Base-by-base conservation (phyloP, 768 basidiomycete genomes). In the Termitomyces sp. region DNA sequence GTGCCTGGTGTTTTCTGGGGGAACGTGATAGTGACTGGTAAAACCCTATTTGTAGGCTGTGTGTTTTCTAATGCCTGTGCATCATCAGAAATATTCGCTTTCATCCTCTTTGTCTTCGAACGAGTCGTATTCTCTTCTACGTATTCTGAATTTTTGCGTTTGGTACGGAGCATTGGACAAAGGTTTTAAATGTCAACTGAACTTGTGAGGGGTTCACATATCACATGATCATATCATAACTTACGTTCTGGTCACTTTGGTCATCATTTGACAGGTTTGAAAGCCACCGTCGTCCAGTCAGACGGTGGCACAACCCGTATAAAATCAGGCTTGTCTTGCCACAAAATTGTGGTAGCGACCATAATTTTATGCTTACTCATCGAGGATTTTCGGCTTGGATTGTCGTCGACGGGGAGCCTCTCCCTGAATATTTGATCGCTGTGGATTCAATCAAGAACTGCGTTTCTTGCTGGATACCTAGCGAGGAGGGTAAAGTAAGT, bases 371-470 rank as follows among this genome's bases (percentile, higher is more conserved):
- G 80, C 76, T 85, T 58, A 76, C 76, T 0, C 79, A 81, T 68
- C 78, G 80, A 18, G 82, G 78, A 6, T 88, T 88, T 69, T 85
- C 85, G 15, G 86, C 87, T 24, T 90, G 88, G 84, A 83, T 90
- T 53, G 73, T 75, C 36, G 79, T 76, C 41, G 78, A 82, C 33
- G 81, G 78, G 5, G 62, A 74, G 55, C 65, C 69, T 12, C 64
- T 88, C 12, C 76, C 73, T 5, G 86, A 88, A 67, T 82, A 85
- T 67, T 69, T 85, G n/a, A 73, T 79, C 8, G 75, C 79, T 6
- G 69, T 81, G 31, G 82, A 87, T 55, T 60, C 65, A 5, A 69
- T 70, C 5, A 62, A 68, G 5, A 68, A 80, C 58, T 74, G 73
- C 9, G 78, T 85, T 8, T 82, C 82, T 5, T 89, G 88, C 65